Conservation (phyloP, 768 basidiomycete species). For the Agaricus blazei region DNA sequence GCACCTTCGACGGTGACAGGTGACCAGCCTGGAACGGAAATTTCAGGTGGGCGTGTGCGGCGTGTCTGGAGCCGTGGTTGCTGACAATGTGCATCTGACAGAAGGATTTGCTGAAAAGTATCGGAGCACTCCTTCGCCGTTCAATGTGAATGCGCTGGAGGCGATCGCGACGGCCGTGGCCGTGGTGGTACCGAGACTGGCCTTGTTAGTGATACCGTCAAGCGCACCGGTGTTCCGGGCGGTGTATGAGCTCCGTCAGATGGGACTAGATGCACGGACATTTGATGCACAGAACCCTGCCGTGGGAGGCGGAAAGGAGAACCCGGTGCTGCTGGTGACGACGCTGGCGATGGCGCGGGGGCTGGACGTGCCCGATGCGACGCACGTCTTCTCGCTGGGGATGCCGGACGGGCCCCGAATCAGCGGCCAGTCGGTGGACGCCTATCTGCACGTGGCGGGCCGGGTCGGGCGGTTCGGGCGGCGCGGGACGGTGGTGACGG, state of each 20-base stretch:
- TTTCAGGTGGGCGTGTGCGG: slow-evolving; percentile 1
- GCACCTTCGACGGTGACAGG: slow-evolving; percentile 4
- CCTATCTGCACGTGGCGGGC: slow-evolving; percentile 67
- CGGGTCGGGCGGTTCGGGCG: slow-evolving; percentile 72
- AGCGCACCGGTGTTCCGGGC: slow-evolving; percentile 55
- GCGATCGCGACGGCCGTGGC: slow-evolving; percentile 69
- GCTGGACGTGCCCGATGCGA: slow-evolving; percentile 63
- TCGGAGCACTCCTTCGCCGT: slow-evolving; percentile 40
- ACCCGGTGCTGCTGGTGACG: slow-evolving; percentile 61
- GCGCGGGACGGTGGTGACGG: slow-evolving; percentile 59
- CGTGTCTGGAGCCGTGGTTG: background rate
- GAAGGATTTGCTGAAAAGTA: slow-evolving; percentile 20
- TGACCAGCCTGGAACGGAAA: slow-evolving; percentile 1
- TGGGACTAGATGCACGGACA: slow-evolving; percentile 64
- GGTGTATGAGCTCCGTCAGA: slow-evolving; percentile 54
- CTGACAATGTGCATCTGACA: slow-evolving; percentile 4
- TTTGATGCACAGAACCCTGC: slow-evolving; percentile 44
- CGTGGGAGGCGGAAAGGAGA: slow-evolving; percentile 31
- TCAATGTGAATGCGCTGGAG: slow-evolving; percentile 55
- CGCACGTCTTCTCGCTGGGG: slow-evolving; percentile 73
- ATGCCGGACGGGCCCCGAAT: slow-evolving; percentile 41
- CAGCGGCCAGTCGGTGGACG: slow-evolving; percentile 42
- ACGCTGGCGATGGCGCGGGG: slow-evolving; percentile 70
- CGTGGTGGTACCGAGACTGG: slow-evolving; percentile 63
- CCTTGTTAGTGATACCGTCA: slow-evolving; percentile 64